Percentiles rank a stretch among this genome's conserved stretches.
phyloP scores from a whole-genome alignment of 176 grass and related monocot species.

The Raddia distichophylla region DNA sequence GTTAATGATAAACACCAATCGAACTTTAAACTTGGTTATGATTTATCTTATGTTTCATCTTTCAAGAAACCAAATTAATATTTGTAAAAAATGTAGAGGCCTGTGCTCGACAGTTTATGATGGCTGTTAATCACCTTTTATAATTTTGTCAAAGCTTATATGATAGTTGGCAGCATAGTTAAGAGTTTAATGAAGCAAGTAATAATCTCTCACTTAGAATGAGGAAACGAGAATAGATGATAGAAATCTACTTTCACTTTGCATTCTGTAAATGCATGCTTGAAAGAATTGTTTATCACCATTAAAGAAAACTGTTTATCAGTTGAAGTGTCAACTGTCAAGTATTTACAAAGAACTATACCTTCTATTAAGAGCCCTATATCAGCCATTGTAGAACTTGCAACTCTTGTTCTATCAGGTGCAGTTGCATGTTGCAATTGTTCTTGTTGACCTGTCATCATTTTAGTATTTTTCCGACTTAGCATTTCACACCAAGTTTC shows the following conservation, averaged over 20 bases:
- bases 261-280: neutral
- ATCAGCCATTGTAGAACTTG: neutral
- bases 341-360: neutral
- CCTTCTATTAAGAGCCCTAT: neutral
- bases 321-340: neutral
- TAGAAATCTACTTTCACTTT: neutral
- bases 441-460: neutral
- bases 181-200: neutral
- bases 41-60: too few relatives aligned
- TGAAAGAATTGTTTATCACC: neutral
- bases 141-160: too few relatives aligned
- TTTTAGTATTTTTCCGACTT: constrained; percentile 17
- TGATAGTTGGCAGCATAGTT: neutral
- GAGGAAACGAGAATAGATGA: neutral
- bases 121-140: too few relatives aligned
- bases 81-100: neutral
- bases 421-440: neutral
- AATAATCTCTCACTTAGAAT: neutral
- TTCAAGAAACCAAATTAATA: neutral
- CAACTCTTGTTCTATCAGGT: neutral
- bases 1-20: neutral
- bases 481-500: neutral
- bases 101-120: too few relatives aligned
- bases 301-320: neutral
- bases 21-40: too few relatives aligned